Evolutionary conservation across 306 rosid genomes (phyloP).

Genomic region (Quercus aquifolioides): DNA sequence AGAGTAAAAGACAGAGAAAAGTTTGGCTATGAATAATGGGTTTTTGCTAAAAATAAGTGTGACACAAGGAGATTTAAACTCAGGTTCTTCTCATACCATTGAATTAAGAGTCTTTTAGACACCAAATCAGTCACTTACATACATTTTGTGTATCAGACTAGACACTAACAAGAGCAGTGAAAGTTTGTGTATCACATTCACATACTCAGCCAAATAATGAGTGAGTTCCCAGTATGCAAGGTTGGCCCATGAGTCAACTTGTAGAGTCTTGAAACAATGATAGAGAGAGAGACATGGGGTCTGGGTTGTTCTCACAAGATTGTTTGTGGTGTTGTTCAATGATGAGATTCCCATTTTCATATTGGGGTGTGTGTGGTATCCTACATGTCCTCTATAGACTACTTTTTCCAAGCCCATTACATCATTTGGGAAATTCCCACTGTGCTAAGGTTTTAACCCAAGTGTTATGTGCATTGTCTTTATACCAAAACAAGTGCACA

Average conservation of each 20-base stretch:
- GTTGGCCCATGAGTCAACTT: constrained; percentile 40
- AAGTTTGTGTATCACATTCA: not conserved
- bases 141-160: not conserved
- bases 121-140: not conserved
- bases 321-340: constrained; percentile 35
- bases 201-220: constrained; percentile 11
- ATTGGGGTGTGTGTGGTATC: constrained; percentile 25
- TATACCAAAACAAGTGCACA: not conserved
- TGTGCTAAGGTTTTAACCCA: not conserved
- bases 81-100: too few species aligned
- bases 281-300: constrained; percentile 34
- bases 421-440: not conserved
- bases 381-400: constrained; percentile 29
- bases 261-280: constrained; percentile 39
- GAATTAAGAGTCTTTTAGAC: too few species aligned
- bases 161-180: not conserved
- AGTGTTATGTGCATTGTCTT: not conserved
- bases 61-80: too few species aligned
- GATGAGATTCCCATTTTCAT: constrained; percentile 37
- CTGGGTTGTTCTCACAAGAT: constrained; percentile 15
- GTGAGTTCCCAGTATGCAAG: constrained; percentile 2
- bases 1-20: not conserved
- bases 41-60: too few species aligned
- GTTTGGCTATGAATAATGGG: too few species aligned
- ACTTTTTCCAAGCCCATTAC: constrained; percentile 10